Evolutionary conservation across 2,329 filamentous ascomycete genomes (phyloP).

Genomic region (Hypoxylon sp.): DNA sequence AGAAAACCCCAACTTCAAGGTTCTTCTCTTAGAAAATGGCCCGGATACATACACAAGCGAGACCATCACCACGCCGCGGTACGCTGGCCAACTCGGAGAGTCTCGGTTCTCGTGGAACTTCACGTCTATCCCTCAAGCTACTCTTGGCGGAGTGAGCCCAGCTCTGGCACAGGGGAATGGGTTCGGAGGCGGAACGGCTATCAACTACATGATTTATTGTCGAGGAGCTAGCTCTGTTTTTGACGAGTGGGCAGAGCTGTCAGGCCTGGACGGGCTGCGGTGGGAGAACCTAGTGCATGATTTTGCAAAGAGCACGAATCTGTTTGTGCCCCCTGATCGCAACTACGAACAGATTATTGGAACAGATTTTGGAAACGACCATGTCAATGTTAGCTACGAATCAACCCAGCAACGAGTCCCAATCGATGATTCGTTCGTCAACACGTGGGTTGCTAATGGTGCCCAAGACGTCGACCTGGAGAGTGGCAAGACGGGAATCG

Average conservation of each 20-base stretch:
- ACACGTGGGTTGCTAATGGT: constrained; percentile 30
- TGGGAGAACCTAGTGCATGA: constrained; percentile 40
- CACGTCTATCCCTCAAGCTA: constrained; percentile 28
- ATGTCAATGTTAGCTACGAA: constrained; percentile 38
- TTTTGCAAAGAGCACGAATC: constrained; percentile 37
- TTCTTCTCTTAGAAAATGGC: constrained; percentile 41
- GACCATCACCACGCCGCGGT: constrained; percentile 28
- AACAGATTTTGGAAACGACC: constrained; percentile 27
- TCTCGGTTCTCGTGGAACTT: constrained; percentile 38
- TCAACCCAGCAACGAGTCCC: constrained; percentile 15
- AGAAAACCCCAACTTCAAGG: constrained; percentile 35
- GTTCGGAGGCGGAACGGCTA: constrained; percentile 40
- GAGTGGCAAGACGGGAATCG: constrained; percentile 39
- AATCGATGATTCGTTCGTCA: constrained; percentile 24
- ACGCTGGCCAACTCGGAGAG: constrained; percentile 20
- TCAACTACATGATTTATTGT: constrained; percentile 45
- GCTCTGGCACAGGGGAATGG: constrained; percentile 33
- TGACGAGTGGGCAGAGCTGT: constrained; percentile 44
- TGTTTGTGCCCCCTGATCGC: constrained; percentile 30
- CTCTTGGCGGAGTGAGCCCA: constrained; percentile 31
- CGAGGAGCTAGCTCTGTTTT: constrained; percentile 44
- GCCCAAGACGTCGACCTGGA: constrained; percentile 35
- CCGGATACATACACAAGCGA: constrained; percentile 32
- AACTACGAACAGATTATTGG: constrained; percentile 39
- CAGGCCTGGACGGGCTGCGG: constrained; percentile 33